These are phyloP conservation scores for Fraxinus baroniana DNA, from an alignment of 305 asterid species.

Conservation along the genomic window DNA sequence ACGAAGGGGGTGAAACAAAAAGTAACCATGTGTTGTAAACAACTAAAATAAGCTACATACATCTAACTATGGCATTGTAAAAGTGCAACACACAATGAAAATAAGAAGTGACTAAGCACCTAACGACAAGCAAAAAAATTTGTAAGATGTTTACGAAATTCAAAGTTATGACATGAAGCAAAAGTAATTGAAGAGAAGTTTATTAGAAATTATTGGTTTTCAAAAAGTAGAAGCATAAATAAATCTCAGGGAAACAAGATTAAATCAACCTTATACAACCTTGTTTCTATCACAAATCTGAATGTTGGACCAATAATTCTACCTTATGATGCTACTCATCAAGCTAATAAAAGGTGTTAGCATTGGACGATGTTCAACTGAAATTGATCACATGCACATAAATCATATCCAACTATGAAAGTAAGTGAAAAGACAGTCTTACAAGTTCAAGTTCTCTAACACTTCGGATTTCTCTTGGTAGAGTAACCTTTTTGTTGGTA, in stretches of 20 bases:
- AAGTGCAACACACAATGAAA: neutral
- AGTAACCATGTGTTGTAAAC: neutral
- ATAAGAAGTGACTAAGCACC: neutral
- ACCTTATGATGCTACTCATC: conserved; percentile 12
- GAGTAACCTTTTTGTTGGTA: conserved; percentile 71
- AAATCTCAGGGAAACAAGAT: neutral
- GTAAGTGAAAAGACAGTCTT: conserved; percentile 38
- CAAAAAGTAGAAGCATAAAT: neutral
- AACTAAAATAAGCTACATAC: neutral
- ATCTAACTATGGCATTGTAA: neutral
- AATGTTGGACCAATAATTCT: neutral
- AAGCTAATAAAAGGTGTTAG: conserved; percentile 15
- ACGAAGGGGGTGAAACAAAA: neutral
- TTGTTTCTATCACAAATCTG: neutral
- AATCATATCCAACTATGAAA: conserved; percentile 24
- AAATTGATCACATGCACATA: conserved; percentile 6
- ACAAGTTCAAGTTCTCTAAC: conserved; percentile 86
- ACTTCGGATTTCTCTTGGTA: conserved; percentile 92
- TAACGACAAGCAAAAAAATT: neutral
- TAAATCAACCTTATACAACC: neutral
- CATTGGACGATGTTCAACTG: neutral
- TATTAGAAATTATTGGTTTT: neutral
- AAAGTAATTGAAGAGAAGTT: neutral
- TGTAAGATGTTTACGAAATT: neutral
- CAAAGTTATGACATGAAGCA: neutral